Conservation (phyloP, 2,329 filamentous ascomycete species). For the Trematosphaeria pertusa region DNA sequence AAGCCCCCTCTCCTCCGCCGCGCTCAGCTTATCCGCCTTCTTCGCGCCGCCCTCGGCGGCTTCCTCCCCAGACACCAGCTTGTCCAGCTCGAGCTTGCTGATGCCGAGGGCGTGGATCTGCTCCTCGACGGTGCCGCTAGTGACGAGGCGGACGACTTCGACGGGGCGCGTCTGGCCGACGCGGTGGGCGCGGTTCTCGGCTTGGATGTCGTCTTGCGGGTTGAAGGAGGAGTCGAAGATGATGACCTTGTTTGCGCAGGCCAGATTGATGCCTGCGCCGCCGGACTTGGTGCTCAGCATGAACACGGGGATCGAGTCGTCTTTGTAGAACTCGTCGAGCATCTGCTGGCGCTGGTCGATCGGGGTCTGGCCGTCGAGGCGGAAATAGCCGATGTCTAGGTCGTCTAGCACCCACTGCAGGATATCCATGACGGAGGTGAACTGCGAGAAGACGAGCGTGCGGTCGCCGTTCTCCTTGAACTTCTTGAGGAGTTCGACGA, state of each 20-base stretch:
- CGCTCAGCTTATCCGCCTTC: constrained; percentile 40
- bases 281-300: constrained; percentile 92
- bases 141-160: constrained; percentile 86
- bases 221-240: constrained; percentile 99
- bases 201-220: constrained; percentile 97
- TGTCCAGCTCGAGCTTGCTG: constrained; percentile 90
- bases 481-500: constrained; percentile 74
- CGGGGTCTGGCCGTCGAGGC: constrained; percentile 84
- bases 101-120: constrained; percentile 89
- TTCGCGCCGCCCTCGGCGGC: constrained; percentile 46
- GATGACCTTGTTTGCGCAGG: constrained; percentile 94
- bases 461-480: constrained; percentile 85
- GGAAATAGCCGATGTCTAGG: constrained; percentile 76
- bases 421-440: constrained; percentile 90
- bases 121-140: constrained; percentile 84
- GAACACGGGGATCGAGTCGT: constrained; percentile 84
- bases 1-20: constrained; percentile 42
- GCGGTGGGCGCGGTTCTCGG: constrained; percentile 94
- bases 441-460: constrained; percentile 90
- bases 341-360: constrained; percentile 85
- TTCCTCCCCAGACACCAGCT: constrained; percentile 70
- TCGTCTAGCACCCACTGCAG: constrained; percentile 81
- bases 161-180: constrained; percentile 91
- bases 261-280: constrained; percentile 96
- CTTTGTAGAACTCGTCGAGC: constrained; percentile 83